Percentiles rank a stretch among this genome's conserved stretches.
Conservation (phyloP, 129 eudicot species). For the sunflower (Helianthus annuus) region DNA sequence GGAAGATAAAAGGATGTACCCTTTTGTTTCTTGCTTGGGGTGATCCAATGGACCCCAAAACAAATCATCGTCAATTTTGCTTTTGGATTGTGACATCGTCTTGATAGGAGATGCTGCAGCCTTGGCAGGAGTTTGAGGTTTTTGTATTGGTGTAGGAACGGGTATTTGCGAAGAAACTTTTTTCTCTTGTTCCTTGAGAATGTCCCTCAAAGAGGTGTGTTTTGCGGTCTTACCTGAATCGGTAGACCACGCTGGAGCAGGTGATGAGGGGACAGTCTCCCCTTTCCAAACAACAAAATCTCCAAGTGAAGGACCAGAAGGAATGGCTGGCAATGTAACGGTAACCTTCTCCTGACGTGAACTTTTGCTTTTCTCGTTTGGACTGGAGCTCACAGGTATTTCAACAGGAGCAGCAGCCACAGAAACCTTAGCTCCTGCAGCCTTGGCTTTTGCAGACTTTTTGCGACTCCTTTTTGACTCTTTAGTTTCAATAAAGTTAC, state of each 20-base stretch:
- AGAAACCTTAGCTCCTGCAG: constrained; percentile 57
- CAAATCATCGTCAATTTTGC: constrained; percentile 79
- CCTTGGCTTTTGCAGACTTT: constrained; percentile 81
- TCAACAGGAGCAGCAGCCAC: constrained; percentile 51
- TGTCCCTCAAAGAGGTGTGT: constrained; percentile 80
- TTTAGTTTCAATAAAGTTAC: constrained; percentile 78
- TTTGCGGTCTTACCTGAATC: constrained; percentile 63
- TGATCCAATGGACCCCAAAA: constrained; percentile 97
- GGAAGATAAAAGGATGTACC: constrained; percentile 39
- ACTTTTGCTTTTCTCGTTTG: constrained; percentile 58
- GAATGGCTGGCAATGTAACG: constrained; percentile 64
- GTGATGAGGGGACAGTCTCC: constrained; percentile 51
- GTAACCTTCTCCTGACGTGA: constrained; percentile 60
- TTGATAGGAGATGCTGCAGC: constrained; percentile 62
- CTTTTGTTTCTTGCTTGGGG: constrained; percentile 73
- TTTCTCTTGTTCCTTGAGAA: constrained; percentile 82
- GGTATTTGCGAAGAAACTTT: constrained; percentile 43
- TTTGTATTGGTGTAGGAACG: constrained; percentile 56
- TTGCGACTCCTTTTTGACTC: constrained; percentile 87
- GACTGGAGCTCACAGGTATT: constrained; percentile 45
- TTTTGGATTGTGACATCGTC: constrained; percentile 44
- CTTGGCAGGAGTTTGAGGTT: constrained; percentile 59
- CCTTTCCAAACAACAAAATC: constrained; percentile 96
- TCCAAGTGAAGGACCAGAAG: constrained; percentile 85
- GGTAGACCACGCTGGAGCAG: constrained; percentile 96